A percentile compares a stretch with the other conserved stretches of the same genome.
These are phyloP conservation scores for Ogataea trehalophila DNA, from an alignment of 805 yeast species.

Conservation along the genomic window DNA sequence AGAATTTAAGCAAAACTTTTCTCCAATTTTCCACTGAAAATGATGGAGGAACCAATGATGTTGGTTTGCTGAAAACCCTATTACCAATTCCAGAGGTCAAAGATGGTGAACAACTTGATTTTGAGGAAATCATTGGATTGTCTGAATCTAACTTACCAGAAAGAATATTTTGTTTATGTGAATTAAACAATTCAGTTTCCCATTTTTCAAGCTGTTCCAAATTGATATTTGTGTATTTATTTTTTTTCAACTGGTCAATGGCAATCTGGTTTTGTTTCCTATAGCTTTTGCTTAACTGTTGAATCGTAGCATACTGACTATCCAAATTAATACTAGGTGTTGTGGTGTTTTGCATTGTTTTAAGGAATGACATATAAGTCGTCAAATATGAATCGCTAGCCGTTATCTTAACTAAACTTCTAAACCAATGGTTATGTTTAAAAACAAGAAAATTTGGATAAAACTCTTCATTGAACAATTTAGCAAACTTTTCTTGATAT, in stretches of 20 bases:
- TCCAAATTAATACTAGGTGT: conserved; percentile 8
- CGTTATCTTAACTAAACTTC: conserved; percentile 14
- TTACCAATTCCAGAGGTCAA: background rate
- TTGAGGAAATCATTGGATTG: conserved; percentile 17
- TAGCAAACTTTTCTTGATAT: conserved; percentile 7
- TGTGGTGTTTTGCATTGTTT: conserved; percentile 16
- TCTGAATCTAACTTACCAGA: conserved; percentile 19
- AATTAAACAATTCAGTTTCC: conserved; percentile 8
- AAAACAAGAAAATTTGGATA: conserved; percentile 17
- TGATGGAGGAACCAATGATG: conserved; percentile 22
- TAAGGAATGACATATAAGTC: conserved; percentile 13
- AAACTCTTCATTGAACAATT: conserved; percentile 6
- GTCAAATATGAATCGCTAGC: conserved; percentile 5
- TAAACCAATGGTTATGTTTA: conserved; percentile 19
- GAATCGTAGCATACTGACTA: too few relatives aligned
- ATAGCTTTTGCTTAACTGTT: too few relatives aligned
- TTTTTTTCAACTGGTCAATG: too few relatives aligned
- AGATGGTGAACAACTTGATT: conserved; percentile 5
- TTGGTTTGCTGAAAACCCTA: conserved; percentile 3
- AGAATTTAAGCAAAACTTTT: conserved; percentile 13
- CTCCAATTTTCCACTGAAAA: conserved; percentile 23
- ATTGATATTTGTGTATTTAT: background rate
- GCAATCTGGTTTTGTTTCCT: too few relatives aligned
- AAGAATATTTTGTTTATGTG: conserved; percentile 9
- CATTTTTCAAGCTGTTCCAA: conserved; percentile 2